Base-by-base conservation (phyloP, 75 land plant species). In the Isoetes taiwanensis region DNA sequence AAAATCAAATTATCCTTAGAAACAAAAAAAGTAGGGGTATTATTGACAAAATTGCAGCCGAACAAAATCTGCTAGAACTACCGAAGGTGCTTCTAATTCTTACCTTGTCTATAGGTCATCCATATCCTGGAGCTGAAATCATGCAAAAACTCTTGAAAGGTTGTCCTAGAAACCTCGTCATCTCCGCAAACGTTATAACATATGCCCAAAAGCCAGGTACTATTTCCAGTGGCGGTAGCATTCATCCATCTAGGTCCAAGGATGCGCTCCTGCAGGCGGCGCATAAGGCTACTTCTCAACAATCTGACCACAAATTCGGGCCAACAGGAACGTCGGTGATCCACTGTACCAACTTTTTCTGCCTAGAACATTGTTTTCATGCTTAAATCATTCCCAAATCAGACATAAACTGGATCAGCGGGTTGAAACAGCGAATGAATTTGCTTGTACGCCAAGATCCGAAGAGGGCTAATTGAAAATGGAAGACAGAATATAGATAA, bases 61-160 rank as follows among this genome's bases (percentile, higher is more conserved):
- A 25, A 24, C 30, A 10, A 2, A 10, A 3, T 10, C 56, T 32
- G 3, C 56, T 3, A 24, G 6, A 12, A 24, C 8, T 20, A 5
- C 4, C 56, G n/a, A n/a, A n/a, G n/a, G 30, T 27, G 29, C n/a
- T 16, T 28, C 52, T 8, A 50, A 54, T 29, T 52, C 54, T n/a
- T 30, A 93, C 99, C 99, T 88, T 78, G 82, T 6, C 99, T 72
- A 43, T 94, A 94, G 1, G 99, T 84, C 2, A 94, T 54, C 82
- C 88, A 74, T 60, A 89, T 61, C 39, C 90, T 71, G 23, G 99
- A 94, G 20, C 72, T 75, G 59, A 86, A 89, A 66, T 94, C 99
- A 14, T 65, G 37, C 52, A 68, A 59, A 65, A 88, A 89, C 16
- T 71, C 96, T 42, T 54, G 64, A 28, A 54, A 32, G 12, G 42